Conservation (phyloP, 306 rosid species). For the Malus asiatica region DNA sequence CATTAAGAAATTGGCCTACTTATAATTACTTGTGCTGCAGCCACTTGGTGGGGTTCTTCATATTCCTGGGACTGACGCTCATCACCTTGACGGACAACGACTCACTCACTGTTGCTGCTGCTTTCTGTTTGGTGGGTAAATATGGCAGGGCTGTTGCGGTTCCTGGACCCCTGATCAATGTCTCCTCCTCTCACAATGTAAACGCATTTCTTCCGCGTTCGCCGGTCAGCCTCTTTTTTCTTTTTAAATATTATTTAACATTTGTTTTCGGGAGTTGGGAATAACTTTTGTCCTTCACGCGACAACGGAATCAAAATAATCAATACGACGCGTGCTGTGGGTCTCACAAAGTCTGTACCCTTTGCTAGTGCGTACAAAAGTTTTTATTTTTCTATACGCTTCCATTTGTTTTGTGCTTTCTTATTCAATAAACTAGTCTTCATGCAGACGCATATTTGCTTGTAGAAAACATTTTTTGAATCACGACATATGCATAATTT, state of each 20-base stretch:
- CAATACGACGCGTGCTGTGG: too few relatives aligned
- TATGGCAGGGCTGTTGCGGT: neutral
- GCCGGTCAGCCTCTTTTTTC: too few relatives aligned
- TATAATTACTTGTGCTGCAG: slow-evolving; percentile 22
- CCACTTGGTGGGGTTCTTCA: slow-evolving; percentile 65
- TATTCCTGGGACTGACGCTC: slow-evolving; percentile 47
- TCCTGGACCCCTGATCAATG: neutral
- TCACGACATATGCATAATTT: fast-evolving
- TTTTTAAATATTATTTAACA: too few relatives aligned
- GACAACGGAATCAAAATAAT: neutral
- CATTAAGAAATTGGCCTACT: too few relatives aligned
- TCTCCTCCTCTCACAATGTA: neutral
- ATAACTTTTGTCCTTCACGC: neutral
- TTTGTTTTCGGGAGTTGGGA: too few relatives aligned
- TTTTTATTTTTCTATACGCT: too few relatives aligned
- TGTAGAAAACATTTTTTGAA: too few relatives aligned
- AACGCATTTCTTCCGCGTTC: neutral
- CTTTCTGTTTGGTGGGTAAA: neutral
- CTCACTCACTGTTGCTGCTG: neutral
- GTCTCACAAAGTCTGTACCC: too few relatives aligned
- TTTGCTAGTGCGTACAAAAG: too few relatives aligned
- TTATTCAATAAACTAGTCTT: too few relatives aligned
- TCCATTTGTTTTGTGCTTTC: too few relatives aligned
- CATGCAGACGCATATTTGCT: fast-evolving
- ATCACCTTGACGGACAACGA: slow-evolving; percentile 32